Evolutionary conservation across 1,284 basidiomycete species (phyloP).

Genomic region (Neonothopanus nambi): DNA sequence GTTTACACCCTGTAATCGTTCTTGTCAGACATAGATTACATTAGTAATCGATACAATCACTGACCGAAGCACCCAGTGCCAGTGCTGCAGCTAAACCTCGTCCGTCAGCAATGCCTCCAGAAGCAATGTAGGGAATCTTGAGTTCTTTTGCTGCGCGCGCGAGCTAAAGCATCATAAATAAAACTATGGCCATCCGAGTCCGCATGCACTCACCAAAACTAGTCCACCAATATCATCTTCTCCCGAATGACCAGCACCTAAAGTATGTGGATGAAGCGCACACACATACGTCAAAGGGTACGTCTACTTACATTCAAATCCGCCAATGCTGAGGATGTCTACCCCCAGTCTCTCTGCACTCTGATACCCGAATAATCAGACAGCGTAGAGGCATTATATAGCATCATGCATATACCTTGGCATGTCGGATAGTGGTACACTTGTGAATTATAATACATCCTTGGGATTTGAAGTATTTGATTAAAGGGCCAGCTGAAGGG

Average conservation of each 20-base stretch:
- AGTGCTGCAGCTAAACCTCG: constrained; percentile 83
- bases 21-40: not conserved
- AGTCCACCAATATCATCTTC: constrained; percentile 93
- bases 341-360: constrained; percentile 80
- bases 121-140: constrained; percentile 85
- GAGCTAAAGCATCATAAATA: constrained; percentile 45
- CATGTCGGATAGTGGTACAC: constrained; percentile 87
- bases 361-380: constrained; percentile 33
- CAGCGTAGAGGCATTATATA: not conserved
- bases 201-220: constrained; percentile 62
- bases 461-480: constrained; percentile 79
- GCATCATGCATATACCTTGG: constrained; percentile 51
- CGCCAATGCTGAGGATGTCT: constrained; percentile 86
- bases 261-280: not conserved
- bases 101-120: constrained; percentile 83
- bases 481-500: constrained; percentile 67
- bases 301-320: constrained; percentile 73
- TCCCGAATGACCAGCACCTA: constrained; percentile 91
- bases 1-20: constrained; percentile 64
- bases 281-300: not conserved
- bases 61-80: constrained; percentile 78
- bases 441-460: constrained; percentile 87
- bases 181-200: not conserved
- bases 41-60: constrained; percentile 28
- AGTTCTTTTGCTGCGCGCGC: constrained; percentile 88